Evolutionary conservation across 306 rosid species (phyloP), one percentile per base, ranked within the genome.

Genomic region (Rosa lucieae): DNA sequence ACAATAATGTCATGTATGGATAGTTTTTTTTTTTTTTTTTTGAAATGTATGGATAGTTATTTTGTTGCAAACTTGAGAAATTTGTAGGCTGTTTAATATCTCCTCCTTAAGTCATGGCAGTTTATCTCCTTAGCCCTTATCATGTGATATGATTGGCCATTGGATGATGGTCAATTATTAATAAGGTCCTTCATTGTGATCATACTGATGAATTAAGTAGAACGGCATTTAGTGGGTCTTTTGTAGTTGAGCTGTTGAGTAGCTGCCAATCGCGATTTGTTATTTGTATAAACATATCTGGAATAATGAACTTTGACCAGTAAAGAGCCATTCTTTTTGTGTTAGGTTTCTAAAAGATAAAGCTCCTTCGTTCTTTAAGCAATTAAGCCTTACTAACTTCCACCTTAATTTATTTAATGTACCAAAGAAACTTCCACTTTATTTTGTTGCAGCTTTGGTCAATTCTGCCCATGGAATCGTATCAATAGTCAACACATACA

Each of bases 51-150:
- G 37, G 37, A 32, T 32, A 32, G 37, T 32, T 32, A 32, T 32
- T 32, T 32, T 32, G 37, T 32, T 32, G 37, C 37, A 32, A 32
- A 32, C 37, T 32, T 32, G 37, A 32, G 37, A 32, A 32, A 32
- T 32, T 32, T 32, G 37, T 32, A 2, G 3, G 2, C 37, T 32
- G 3, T 32, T 32, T 32, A 32, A 32, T 32, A 2, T 32, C 37
- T 32, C 37, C 37, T 32, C 37, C 37, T 32, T 79, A 72, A 79
- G 80, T 75, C 79, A 81, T 80, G 80, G 84, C 68, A 74, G 71
- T 80, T 61, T 73, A 71, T 43, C 51, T 67, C 62, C 13, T 49
- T 46, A 6, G 37, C 2, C 37, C 37, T 32, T 32, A 10, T 15
- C 42, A 52, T 70, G 42, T 70, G 49, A 65, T 73, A 76, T 47